Evolutionary conservation across 352 stramenopile genomes (phyloP).

Genomic region (Phytophthora vignae): DNA sequence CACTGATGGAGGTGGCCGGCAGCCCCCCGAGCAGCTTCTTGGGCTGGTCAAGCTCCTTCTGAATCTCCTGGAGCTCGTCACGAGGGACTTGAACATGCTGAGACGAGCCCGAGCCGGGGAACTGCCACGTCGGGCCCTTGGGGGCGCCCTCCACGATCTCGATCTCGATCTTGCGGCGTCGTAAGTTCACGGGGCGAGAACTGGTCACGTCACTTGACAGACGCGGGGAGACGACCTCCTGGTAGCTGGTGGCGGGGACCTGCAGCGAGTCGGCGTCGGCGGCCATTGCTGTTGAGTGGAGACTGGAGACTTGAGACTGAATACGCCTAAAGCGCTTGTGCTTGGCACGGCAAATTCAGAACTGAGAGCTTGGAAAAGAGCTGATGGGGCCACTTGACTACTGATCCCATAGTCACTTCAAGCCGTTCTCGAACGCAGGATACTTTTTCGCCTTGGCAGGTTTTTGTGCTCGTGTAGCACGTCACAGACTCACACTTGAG

Average conservation of each 20-base stretch:
- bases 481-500: neutral
- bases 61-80: slow-evolving; percentile 45
- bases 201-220: slow-evolving; percentile 20
- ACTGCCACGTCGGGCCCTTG: slow-evolving; percentile 50
- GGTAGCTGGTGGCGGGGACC: slow-evolving; percentile 23
- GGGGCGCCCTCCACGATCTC: slow-evolving; percentile 43
- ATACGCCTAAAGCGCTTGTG: neutral
- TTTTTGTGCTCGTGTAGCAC: neutral
- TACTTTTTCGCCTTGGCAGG: slow-evolving; percentile 1
- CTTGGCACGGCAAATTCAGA: slow-evolving; percentile 14
- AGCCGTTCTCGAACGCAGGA: slow-evolving; percentile 15
- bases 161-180: slow-evolving; percentile 58
- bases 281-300: slow-evolving; percentile 9
- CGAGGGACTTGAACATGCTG: slow-evolving; percentile 50
- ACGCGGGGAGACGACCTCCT: slow-evolving; percentile 15
- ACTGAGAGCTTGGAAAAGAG: slow-evolving; percentile 2
- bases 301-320: neutral
- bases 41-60: slow-evolving; percentile 37
- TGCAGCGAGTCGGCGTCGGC: slow-evolving; percentile 18
- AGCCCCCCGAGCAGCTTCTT: slow-evolving; percentile 66
- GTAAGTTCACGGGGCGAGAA: slow-evolving; percentile 35
- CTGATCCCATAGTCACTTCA: slow-evolving; percentile 1
- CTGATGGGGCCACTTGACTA: neutral
- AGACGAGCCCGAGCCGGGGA: slow-evolving; percentile 41
- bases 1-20: slow-evolving; percentile 83